Conservation (phyloP, 1,139 yeast species). For the Candida sp. region DNA sequence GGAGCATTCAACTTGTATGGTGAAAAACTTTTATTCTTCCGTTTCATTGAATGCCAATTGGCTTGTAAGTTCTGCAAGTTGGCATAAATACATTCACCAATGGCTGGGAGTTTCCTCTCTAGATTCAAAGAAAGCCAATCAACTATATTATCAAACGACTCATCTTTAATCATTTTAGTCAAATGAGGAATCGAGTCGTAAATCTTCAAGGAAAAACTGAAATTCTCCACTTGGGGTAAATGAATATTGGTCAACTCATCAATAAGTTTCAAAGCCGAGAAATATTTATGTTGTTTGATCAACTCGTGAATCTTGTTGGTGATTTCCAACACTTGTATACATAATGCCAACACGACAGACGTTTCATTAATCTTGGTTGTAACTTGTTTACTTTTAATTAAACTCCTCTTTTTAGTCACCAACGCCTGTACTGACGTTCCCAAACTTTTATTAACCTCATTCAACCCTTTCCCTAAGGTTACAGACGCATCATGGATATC, state of each 20-base stretch:
- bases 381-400: constrained; percentile 56
- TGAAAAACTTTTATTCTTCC: constrained; percentile 39
- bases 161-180: constrained; percentile 72
- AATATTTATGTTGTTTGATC: constrained; percentile 71
- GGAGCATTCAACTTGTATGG: constrained; percentile 80
- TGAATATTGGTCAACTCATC: constrained; percentile 71
- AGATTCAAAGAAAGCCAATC: constrained; percentile 66
- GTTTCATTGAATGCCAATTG: constrained; percentile 48
- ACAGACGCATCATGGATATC: constrained; percentile 53
- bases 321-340: constrained; percentile 80
- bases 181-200: constrained; percentile 76
- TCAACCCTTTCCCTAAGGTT: constrained; percentile 50
- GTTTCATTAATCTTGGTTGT: constrained; percentile 63
- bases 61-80: constrained; percentile 53
- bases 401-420: constrained; percentile 53
- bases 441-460: constrained; percentile 49
- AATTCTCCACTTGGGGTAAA: constrained; percentile 66
- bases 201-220: constrained; percentile 72
- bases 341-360: constrained; percentile 55
- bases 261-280: constrained; percentile 80
- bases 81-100: constrained; percentile 59
- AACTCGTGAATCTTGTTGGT: constrained; percentile 85
- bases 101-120: constrained; percentile 57
- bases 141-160: constrained; percentile 69
- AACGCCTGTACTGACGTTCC: constrained; percentile 64